A percentile compares a stretch with the other conserved stretches of the same genome.
Evolutionary conservation across 2,329 filamentous ascomycete genomes (phyloP).

Genomic region (Trichoderma gracile): DNA sequence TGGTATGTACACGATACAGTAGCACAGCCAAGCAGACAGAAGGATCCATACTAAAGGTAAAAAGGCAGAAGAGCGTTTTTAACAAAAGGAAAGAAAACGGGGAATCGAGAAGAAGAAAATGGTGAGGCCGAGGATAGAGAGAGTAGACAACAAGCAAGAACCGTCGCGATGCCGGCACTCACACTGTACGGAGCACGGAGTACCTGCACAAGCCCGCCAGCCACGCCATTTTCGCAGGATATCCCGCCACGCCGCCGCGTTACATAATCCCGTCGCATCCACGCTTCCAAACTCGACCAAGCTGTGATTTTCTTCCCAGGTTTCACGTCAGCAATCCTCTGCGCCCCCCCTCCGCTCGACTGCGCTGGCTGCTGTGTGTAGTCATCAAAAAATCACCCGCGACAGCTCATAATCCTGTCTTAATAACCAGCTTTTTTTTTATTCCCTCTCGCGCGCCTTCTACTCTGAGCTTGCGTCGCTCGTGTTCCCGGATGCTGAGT

Average conservation of each 20-base stretch:
- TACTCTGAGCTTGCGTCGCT: constrained; percentile 11
- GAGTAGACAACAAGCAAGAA: too few species aligned
- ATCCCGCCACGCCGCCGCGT: constrained; percentile 24
- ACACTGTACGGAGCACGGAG: constrained; percentile 8
- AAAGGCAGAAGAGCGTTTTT: background rate
- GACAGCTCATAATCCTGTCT: constrained; percentile 7
- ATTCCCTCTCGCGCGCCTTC: background rate
- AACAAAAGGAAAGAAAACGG: too few species aligned
- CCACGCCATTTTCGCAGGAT: constrained; percentile 25
- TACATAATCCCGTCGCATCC: constrained; percentile 28
- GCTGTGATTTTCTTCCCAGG: constrained; percentile 14
- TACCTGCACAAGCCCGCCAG: constrained; percentile 13
- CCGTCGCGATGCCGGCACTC: too few species aligned
- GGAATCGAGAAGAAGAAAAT: too few species aligned
- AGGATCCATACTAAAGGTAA: background rate
- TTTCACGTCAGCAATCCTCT: constrained; percentile 26
- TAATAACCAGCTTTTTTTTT: too few species aligned
- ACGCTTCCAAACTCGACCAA: background rate
- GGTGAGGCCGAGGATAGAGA: too few species aligned
- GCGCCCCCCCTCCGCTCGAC: background rate
- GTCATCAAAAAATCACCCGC: constrained; percentile 23
- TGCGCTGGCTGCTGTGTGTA: constrained; percentile 8
- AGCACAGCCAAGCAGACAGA: background rate
- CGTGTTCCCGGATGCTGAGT: constrained; percentile 26
- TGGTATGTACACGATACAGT: background rate